Conservation (phyloP, 169 alveolate genomes). For the Eimeria falciformis region DNA sequence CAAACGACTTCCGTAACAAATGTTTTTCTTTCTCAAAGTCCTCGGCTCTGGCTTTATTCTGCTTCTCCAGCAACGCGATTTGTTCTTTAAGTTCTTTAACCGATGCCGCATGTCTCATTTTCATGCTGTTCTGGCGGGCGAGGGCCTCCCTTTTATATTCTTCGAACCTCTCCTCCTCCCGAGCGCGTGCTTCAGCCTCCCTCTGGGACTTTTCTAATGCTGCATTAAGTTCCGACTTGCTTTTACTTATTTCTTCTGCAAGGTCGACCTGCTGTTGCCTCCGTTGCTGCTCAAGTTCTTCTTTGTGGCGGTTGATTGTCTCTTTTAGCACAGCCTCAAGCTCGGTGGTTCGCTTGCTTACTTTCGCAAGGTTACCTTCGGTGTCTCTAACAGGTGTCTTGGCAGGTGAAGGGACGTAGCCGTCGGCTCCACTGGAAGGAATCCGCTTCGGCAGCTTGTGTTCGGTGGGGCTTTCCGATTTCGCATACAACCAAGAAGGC, state of each 20-base stretch:
- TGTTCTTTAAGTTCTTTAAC: slow-evolving; percentile 54
- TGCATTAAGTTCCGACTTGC: slow-evolving; percentile 27
- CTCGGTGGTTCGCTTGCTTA: slow-evolving; percentile 37
- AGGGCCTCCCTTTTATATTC: slow-evolving; percentile 47
- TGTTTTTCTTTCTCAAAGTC: slow-evolving; percentile 33
- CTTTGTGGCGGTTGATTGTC: slow-evolving; percentile 18
- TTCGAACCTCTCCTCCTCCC: slow-evolving; percentile 6
- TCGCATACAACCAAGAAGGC: slow-evolving; percentile 34
- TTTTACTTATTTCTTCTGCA: slow-evolving; percentile 24
- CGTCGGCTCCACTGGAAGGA: background rate
- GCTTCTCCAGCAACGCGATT: slow-evolving; percentile 20
- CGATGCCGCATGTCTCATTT: slow-evolving; percentile 65
- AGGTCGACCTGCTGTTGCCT: background rate
- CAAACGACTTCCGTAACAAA: slow-evolving; percentile 17
- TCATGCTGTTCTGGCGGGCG: slow-evolving; percentile 70
- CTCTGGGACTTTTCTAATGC: slow-evolving; percentile 18
- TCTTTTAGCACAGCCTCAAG: slow-evolving; percentile 41
- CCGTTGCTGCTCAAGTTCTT: slow-evolving; percentile 41
- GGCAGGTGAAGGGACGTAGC: too few species aligned
- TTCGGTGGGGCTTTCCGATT: background rate
- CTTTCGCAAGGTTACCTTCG: slow-evolving; percentile 39
- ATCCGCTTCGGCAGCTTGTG: slow-evolving; percentile 31
- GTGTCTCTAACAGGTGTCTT: slow-evolving; percentile 19
- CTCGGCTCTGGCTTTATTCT: slow-evolving; percentile 13
- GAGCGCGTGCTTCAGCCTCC: background rate